Conservation (phyloP, 495 filamentous ascomycete species). For the Aspergillus nidulans region DNA sequence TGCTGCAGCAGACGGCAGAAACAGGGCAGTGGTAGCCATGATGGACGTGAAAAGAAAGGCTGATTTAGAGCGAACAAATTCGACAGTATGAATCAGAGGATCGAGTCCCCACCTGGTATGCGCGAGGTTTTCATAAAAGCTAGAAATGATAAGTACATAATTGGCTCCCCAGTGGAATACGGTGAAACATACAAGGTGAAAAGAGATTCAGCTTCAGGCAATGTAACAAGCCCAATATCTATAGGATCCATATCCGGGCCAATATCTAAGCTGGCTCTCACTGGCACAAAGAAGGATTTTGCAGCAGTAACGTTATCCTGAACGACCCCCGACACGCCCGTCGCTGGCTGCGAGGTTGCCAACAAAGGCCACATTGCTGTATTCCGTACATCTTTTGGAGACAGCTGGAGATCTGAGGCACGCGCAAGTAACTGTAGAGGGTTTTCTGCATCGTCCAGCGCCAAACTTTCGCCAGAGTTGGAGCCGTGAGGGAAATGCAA, state of each 20-base stretch:
- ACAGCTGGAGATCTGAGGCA: slow-evolving; percentile 63
- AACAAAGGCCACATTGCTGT: slow-evolving; percentile 15
- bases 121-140: slow-evolving; percentile 65
- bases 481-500: slow-evolving; percentile 25
- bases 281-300: slow-evolving; percentile 57
- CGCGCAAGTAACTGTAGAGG: slow-evolving; percentile 66
- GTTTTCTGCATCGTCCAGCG: slow-evolving; percentile 69
- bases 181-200: slow-evolving; percentile 54
- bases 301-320: slow-evolving; percentile 17
- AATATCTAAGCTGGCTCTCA: slow-evolving; percentile 55
- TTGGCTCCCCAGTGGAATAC: background rate
- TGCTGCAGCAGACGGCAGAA: slow-evolving; percentile 57
- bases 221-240: slow-evolving; percentile 58
- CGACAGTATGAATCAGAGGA: slow-evolving; percentile 56
- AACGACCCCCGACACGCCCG: slow-evolving; percentile 1
- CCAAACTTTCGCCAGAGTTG: slow-evolving; percentile 45
- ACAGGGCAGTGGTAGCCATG: slow-evolving; percentile 58
- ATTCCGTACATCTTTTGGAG: slow-evolving; percentile 31
- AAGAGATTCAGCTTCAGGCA: slow-evolving; percentile 56
- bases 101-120: slow-evolving; percentile 74
- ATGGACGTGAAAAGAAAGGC: slow-evolving; percentile 70
- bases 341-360: slow-evolving; percentile 11
- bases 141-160: slow-evolving; percentile 22
- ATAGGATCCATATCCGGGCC: slow-evolving; percentile 63
- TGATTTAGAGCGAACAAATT: slow-evolving; percentile 61